Evolutionary conservation across 2,329 filamentous ascomycete genomes (phyloP), one percentile per base, ranked within the genome.

Genomic region (Chaetomium sp.): DNA sequence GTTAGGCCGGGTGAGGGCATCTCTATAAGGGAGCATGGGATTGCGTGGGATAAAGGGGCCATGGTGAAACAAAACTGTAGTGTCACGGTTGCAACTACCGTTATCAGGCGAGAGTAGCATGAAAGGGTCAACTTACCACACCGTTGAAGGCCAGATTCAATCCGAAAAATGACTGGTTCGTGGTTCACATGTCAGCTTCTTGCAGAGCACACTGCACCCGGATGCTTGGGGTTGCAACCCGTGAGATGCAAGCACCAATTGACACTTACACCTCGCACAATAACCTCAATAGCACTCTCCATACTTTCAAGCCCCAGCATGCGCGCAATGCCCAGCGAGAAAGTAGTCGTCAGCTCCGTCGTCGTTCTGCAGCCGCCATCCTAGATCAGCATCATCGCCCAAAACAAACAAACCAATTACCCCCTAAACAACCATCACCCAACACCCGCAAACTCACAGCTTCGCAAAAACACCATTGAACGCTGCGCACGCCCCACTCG

Each of bases 401-500:
- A 19, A 21, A 12, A 5, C n/a, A 6, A 42, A 29, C 55, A 38
- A 19, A 27, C 19, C 38, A 55, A n/a, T n/a, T n/a, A n/a, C 13
- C 25, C 31, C 21, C 16, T 6, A 61, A 56, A 27, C 8, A 12
- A 12, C 21, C 10, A 56, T 25, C n/a, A 47, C n/a, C 45, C 21
- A 45, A 19, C 8, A 5, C n/a, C 45, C 10, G 3, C 29, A 47
- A 54, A 81, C 86, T 72, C 78, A 91, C 89, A 95, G 79, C 78
- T 94, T 95, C 0, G 91, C 91, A 79, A 94, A 93, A 5, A 91
- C 88, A 65, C 91, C 91, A 71, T 95, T 95, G 70, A 91, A 88
- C 25, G 91, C 90, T 35, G 91, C 91, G 72, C 90, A 93, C 60
- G 85, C 87, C 67, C 91, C 91, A 73, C 89, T 92, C 57, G 88